phyloP scores from a whole-genome alignment of 140 eudicot species.

The Artemisia princeps region DNA sequence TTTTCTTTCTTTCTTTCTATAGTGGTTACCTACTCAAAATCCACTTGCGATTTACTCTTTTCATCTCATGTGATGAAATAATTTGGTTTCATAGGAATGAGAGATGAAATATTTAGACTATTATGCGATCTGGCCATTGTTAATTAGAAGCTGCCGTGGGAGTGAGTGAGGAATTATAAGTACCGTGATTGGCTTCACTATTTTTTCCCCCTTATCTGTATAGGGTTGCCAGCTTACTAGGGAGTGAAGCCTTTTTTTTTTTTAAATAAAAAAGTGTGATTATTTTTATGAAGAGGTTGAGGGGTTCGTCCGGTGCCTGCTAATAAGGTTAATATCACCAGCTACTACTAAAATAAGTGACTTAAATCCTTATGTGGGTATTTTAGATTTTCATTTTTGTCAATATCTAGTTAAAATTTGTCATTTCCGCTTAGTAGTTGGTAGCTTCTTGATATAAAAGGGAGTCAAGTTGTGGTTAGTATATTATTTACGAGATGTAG shows the following conservation, averaged over 20 bases:
- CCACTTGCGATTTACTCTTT: conserved; percentile 9
- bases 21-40: conserved; percentile 16
- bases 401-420: neutral
- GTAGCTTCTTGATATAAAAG: conserved; percentile 13
- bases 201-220: neutral
- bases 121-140: conserved; percentile 6
- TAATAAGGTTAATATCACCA: neutral
- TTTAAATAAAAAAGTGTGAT: neutral
- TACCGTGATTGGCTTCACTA: neutral
- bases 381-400: neutral
- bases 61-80: neutral
- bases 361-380: neutral
- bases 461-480: conserved; percentile 21
- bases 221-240: neutral
- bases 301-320: neutral
- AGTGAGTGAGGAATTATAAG: conserved; percentile 9
- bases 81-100: too few species aligned
- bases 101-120: conserved; percentile 2
- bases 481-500: neutral
- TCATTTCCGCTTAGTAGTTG: neutral
- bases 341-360: neutral
- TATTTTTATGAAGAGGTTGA: neutral
- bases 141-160: conserved; percentile 5
- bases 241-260: neutral
- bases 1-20: neutral